A percentile compares a stretch with the other conserved stretches of the same genome.
phyloP scores from a whole-genome alignment of 352 stramenopile species.

The Globisporangium iwayamae region DNA sequence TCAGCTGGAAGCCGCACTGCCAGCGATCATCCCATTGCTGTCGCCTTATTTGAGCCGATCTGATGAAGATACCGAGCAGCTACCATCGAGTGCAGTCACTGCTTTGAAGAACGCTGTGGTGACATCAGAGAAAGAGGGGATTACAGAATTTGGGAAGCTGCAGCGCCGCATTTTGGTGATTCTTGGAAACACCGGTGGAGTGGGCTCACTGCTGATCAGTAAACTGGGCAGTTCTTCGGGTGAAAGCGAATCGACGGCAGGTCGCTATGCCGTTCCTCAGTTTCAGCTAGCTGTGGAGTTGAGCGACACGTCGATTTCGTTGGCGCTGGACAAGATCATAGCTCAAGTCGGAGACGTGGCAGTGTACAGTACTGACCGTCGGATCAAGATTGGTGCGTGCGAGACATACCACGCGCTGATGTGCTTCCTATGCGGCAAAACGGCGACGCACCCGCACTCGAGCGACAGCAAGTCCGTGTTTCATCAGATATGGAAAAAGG shows the following conservation, averaged over 20 bases:
- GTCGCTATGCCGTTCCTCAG: slow-evolving; percentile 8
- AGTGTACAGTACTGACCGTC: slow-evolving; percentile 44
- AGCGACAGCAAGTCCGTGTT: slow-evolving; percentile 62
- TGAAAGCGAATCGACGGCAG: slow-evolving; percentile 9
- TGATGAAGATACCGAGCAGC: slow-evolving; percentile 15
- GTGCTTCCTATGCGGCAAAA: slow-evolving; percentile 70
- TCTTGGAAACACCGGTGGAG: slow-evolving; percentile 50
- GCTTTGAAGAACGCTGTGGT: slow-evolving; percentile 11
- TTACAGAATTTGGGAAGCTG: slow-evolving; percentile 37
- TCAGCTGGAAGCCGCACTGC: slow-evolving; percentile 31
- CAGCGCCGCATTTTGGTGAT: slow-evolving; percentile 62
- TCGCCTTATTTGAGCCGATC: slow-evolving; percentile 50
- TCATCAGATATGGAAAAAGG: slow-evolving; percentile 46
- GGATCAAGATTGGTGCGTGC: slow-evolving; percentile 54
- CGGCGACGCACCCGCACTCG: slow-evolving; percentile 54
- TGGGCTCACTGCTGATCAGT: slow-evolving; percentile 46
- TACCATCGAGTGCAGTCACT: not conserved
- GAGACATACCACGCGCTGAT: slow-evolving; percentile 72
- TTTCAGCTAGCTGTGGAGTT: slow-evolving; percentile 47
- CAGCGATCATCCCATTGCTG: slow-evolving; percentile 43
- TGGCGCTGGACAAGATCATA: slow-evolving; percentile 51
- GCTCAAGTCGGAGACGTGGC: slow-evolving; percentile 48
- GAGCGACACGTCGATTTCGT: slow-evolving; percentile 31
- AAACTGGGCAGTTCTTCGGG: slow-evolving; percentile 16
- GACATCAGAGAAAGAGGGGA: slow-evolving; percentile 13